phyloP scores from a whole-genome alignment of 1,284 basidiomycete genomes.

The Cystobasidium slooffiae region DNA sequence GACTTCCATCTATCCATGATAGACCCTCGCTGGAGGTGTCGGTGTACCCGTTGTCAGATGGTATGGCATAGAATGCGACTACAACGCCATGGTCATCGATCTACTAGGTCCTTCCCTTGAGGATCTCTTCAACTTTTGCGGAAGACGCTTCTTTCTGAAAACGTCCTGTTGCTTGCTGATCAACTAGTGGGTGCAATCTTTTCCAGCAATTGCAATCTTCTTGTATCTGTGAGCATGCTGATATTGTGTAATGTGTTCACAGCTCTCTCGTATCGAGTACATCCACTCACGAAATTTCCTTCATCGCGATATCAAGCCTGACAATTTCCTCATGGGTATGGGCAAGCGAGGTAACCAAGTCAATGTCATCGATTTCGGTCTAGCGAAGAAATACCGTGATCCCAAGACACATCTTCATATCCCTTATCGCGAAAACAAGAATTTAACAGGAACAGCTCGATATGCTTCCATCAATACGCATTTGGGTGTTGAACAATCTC shows the following conservation, averaged over 20 bases:
- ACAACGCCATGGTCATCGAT: slow-evolving; percentile 99
- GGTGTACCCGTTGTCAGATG: slow-evolving; percentile 97
- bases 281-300: slow-evolving; percentile 99
- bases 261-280: slow-evolving; percentile 99
- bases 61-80: slow-evolving; percentile 99
- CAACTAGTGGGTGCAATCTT: slow-evolving; percentile 75
- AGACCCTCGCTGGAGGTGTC: slow-evolving; percentile 92
- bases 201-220: not conserved
- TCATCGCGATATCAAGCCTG: slow-evolving; percentile 99
- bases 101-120: slow-evolving; percentile 95
- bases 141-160: slow-evolving; percentile 96
- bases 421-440: slow-evolving; percentile 99
- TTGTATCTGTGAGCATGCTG: slow-evolving; percentile 38
- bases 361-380: slow-evolving; percentile 98
- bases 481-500: slow-evolving; percentile 93
- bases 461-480: slow-evolving; percentile 99
- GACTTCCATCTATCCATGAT: slow-evolving; percentile 33
- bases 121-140: slow-evolving; percentile 99
- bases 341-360: slow-evolving; percentile 98
- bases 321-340: slow-evolving; percentile 99
- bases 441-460: slow-evolving; percentile 95
- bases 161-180: slow-evolving; percentile 96
- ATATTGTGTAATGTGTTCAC: slow-evolving; percentile 16
- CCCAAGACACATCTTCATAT: slow-evolving; percentile 99
- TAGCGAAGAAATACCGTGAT: slow-evolving; percentile 99